Evolutionary conservation across 345 rosid genomes (phyloP), one percentile per base, ranked within the genome.

Genomic region (Melastoma malabathricum): DNA sequence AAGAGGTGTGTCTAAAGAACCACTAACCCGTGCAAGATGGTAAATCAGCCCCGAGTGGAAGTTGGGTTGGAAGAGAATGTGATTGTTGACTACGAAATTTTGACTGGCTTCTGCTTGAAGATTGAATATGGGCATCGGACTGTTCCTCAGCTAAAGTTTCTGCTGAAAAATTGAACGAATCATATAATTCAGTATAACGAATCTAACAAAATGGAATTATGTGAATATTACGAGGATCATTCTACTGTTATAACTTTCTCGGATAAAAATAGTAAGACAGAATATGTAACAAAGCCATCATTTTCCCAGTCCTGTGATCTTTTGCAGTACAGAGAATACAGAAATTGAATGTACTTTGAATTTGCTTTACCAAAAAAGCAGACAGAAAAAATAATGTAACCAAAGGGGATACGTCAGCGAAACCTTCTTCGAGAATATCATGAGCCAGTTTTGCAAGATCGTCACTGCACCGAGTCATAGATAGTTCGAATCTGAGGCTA

Each of bases 401-500:
- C 6, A 27, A 27, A 27, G 31, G 31, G 31, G 31, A 27, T 27
- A 45, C 45, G 29, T 44, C 18, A 14, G 14, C 71, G n/a, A 27
- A 67, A 89, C 97, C 96, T 63, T 72, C 76, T 75, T 82, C 83
- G 54, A 90, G 81, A 75, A 90, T 80, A 59, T 80, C 85, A 53
- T 80, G 84, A 15, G 98, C 96, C 61, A 78, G 60, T 68, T 74
- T 75, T 59, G 72, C 77, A 56, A 90, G 51, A 38, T 59, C 70
- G 31, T 80, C 86, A 54, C 76, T 80, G 72, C 98, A 90, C 47
- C 72, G 70, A 52, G 56, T 75, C 78, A 84, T 84, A 50, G 98
- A 87, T 23, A 90, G 73, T 70, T 90, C 98, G 63, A 90, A 90
- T 72, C 95, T 82, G 53, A 90, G 84, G 66, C 85, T 80, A 68